A percentile compares a stretch with the other conserved stretches of the same genome.
Evolutionary conservation across 331 rosid genomes (phyloP).

Genomic region (Pyrus hybrid): DNA sequence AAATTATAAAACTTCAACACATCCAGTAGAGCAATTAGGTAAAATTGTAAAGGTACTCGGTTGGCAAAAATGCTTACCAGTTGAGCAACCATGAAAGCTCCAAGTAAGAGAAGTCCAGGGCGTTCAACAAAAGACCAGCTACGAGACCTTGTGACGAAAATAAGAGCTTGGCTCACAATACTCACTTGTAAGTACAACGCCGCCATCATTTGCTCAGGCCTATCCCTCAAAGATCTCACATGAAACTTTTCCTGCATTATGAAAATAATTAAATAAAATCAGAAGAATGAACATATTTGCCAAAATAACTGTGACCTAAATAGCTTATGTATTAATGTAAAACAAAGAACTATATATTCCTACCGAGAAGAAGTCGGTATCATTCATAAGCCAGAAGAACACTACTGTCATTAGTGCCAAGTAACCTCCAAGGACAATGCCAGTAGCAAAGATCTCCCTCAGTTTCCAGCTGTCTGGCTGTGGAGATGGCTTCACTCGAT

Average conservation of each 20-base stretch:
- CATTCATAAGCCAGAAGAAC: constrained; percentile 74
- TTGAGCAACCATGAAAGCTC: constrained; percentile 84
- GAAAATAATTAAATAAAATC: not conserved
- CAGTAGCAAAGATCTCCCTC: constrained; percentile 91
- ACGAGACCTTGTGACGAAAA: constrained; percentile 94
- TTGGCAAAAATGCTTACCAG: constrained; percentile 45
- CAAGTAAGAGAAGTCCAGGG: constrained; percentile 80
- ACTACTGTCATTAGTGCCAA: constrained; percentile 89
- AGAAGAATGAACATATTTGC: not conserved
- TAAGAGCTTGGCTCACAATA: constrained; percentile 90
- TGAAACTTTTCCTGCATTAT: constrained; percentile 53
- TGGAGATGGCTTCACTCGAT: constrained; percentile 97
- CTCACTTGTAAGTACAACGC: constrained; percentile 97
- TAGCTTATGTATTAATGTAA: not conserved
- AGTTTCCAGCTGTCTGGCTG: constrained; percentile 95
- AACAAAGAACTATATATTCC: not conserved
- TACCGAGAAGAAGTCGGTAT: constrained; percentile 83
- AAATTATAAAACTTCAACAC: not conserved
- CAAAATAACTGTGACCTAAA: not conserved
- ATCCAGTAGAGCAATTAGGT: not conserved
- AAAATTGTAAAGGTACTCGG: not conserved
- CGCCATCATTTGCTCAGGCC: constrained; percentile 68
- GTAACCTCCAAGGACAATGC: constrained; percentile 91
- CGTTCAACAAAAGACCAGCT: constrained; percentile 91
- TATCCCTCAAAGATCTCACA: constrained; percentile 31